These are phyloP conservation scores for Eremothecium sinecaudum DNA, from an alignment of 1,139 yeast genomes.

Conservation along the genomic window DNA sequence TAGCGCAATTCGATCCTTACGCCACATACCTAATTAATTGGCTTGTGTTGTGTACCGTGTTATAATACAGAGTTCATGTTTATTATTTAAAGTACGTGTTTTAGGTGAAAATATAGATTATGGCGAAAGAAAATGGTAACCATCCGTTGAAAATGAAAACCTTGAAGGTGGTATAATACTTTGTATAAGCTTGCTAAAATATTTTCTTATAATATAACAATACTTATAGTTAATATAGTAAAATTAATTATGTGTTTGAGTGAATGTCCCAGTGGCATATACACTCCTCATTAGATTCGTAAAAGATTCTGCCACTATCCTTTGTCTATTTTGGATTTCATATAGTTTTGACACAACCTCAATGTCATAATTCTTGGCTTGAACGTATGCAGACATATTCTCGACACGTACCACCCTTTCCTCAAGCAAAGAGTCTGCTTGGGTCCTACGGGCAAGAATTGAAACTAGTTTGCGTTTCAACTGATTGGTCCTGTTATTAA, in stretches of 20 bases:
- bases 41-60: no score
- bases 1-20: slow-evolving; percentile 33
- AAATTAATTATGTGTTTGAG: no score
- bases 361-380: slow-evolving; percentile 18
- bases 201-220: no score
- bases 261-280: slow-evolving; percentile 11
- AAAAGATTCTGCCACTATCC: slow-evolving; percentile 20
- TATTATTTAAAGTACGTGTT: no score
- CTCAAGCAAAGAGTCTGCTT: slow-evolving; percentile 16
- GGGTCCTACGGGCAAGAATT: slow-evolving; percentile 14
- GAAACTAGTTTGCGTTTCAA: slow-evolving; percentile 15
- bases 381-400: slow-evolving; percentile 15
- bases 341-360: slow-evolving; percentile 17
- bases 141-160: no score
- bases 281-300: slow-evolving; percentile 14
- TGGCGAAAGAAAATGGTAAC: no score
- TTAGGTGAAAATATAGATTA: no score
- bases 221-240: no score
- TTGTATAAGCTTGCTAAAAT: no score
- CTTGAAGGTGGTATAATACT: no score
- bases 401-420: slow-evolving; percentile 19
- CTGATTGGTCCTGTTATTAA: slow-evolving; percentile 14
- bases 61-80: no score
- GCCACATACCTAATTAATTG: slow-evolving; percentile 24
- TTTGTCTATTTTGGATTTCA: slow-evolving; percentile 22